These are phyloP conservation scores for Xylaria arbuscula DNA, from an alignment of 2,329 filamentous ascomycete genomes.

Conservation along the genomic window DNA sequence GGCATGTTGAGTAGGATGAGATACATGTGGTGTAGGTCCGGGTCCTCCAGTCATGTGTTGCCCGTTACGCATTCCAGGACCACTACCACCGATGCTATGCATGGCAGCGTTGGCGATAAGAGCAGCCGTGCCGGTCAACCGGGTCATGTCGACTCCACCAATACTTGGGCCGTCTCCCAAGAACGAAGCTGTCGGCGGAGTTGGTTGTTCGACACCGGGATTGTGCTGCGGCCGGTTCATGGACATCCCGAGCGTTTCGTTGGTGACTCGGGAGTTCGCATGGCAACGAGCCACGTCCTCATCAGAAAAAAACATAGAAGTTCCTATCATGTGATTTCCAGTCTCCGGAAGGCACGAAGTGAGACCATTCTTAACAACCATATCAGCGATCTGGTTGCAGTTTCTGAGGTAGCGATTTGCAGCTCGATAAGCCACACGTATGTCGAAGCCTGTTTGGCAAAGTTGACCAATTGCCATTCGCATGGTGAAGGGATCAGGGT, in stretches of 20 bases:
- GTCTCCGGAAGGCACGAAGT: conserved; percentile 22
- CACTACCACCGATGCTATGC: background rate
- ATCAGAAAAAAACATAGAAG: conserved; percentile 18
- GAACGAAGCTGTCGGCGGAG: conserved; percentile 14
- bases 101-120: conserved; percentile 26
- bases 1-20: background rate
- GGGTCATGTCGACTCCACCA: conserved; percentile 34
- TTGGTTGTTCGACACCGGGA: background rate
- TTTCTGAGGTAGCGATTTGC: conserved; percentile 11
- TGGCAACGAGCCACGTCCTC: conserved; percentile 26
- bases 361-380: conserved; percentile 27
- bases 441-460: conserved; percentile 28
- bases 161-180: conserved; percentile 17
- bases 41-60: background rate
- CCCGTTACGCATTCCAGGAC: background rate
- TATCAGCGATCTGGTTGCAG: background rate
- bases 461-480: conserved; percentile 23
- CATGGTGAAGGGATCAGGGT: background rate
- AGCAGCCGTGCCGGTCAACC: conserved; percentile 30
- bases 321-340: conserved; percentile 20
- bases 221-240: conserved; percentile 17
- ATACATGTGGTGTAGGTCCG: background rate
- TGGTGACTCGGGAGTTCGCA: conserved; percentile 4
- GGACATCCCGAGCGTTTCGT: conserved; percentile 17
- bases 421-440: conserved; percentile 25